Evolutionary conservation across 2,329 filamentous ascomycete species (phyloP).

Genomic region (Pseudogymnoascus sp.): DNA sequence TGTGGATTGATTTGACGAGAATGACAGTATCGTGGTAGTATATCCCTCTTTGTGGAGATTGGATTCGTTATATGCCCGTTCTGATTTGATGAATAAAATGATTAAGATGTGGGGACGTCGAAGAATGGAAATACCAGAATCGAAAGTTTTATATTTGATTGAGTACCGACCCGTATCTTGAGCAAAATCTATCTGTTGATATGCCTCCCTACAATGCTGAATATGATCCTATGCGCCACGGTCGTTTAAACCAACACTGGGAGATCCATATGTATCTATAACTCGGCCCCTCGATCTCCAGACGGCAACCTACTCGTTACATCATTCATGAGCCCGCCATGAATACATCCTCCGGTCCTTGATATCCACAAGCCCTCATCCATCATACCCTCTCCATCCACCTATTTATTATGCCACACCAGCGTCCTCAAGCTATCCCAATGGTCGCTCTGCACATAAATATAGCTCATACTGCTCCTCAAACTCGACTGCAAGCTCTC

Average conservation of each 20-base stretch:
- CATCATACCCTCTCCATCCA: background rate
- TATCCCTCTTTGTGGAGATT: background rate
- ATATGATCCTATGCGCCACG: background rate
- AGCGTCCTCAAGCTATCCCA: constrained; percentile 85
- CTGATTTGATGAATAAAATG: constrained; percentile 9
- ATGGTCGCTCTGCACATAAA: constrained; percentile 81
- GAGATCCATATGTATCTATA: constrained; percentile 1
- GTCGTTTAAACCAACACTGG: background rate
- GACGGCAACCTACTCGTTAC: constrained; percentile 1
- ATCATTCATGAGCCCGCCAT: constrained; percentile 5
- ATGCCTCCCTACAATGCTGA: background rate
- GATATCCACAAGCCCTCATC: background rate
- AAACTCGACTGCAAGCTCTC: constrained; percentile 86
- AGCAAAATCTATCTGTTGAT: background rate
- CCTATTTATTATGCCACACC: constrained; percentile 70
- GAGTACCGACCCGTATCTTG: background rate
- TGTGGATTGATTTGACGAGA: background rate
- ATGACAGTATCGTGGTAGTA: constrained; percentile 9
- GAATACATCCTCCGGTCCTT: background rate
- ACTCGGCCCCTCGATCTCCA: background rate
- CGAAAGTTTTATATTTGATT: background rate
- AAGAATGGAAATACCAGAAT: constrained; percentile 3
- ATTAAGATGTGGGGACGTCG: constrained; percentile 1
- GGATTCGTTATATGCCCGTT: background rate
- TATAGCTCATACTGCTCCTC: constrained; percentile 94